phyloP scores from a whole-genome alignment of 352 stramenopile species.

The Thraustochytrium striatum region DNA sequence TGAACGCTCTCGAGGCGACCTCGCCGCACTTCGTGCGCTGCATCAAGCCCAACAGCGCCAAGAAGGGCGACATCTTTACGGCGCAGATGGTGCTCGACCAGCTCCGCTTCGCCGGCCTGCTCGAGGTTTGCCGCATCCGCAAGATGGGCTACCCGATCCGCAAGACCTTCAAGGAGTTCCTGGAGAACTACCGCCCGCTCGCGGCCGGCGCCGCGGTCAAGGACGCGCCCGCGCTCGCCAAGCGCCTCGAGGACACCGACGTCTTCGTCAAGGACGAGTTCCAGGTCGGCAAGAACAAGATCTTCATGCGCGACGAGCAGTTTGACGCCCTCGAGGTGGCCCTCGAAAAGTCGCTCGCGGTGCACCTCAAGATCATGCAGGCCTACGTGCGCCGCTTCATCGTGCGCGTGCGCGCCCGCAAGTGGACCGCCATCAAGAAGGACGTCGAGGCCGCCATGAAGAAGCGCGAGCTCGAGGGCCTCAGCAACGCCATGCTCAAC shows the following conservation, averaged over 20 bases:
- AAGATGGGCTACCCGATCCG: slow-evolving; percentile 95
- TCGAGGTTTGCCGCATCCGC: slow-evolving; percentile 97
- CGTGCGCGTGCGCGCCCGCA: not conserved
- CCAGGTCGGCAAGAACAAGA: slow-evolving; percentile 57
- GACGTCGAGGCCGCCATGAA: slow-evolving; percentile 48
- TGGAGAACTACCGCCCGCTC: slow-evolving; percentile 41
- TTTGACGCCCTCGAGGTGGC: slow-evolving; percentile 55
- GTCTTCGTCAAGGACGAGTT: slow-evolving; percentile 54
- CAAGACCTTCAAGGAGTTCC: slow-evolving; percentile 71
- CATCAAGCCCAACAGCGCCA: slow-evolving; percentile 95
- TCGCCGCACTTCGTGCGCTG: slow-evolving; percentile 94
- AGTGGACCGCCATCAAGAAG: slow-evolving; percentile 32
- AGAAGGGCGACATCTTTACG: slow-evolving; percentile 78
- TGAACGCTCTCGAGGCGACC: slow-evolving; percentile 87
- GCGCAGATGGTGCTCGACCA: slow-evolving; percentile 90
- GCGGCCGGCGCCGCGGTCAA: not conserved
- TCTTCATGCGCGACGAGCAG: slow-evolving; percentile 61
- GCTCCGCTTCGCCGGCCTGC: slow-evolving; percentile 92
- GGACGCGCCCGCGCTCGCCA: slow-evolving; percentile 24
- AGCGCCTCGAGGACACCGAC: slow-evolving; percentile 45
- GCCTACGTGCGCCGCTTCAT: slow-evolving; percentile 44
- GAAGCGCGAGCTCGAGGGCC: slow-evolving; percentile 14
- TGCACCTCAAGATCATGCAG: slow-evolving; percentile 40
- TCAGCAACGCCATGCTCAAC: slow-evolving; percentile 51
- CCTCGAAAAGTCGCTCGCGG: slow-evolving; percentile 54